A percentile compares a stretch with the other conserved stretches of the same genome.
Evolutionary conservation across 345 rosid genomes (phyloP).

Genomic region (Citropsis articulata): DNA sequence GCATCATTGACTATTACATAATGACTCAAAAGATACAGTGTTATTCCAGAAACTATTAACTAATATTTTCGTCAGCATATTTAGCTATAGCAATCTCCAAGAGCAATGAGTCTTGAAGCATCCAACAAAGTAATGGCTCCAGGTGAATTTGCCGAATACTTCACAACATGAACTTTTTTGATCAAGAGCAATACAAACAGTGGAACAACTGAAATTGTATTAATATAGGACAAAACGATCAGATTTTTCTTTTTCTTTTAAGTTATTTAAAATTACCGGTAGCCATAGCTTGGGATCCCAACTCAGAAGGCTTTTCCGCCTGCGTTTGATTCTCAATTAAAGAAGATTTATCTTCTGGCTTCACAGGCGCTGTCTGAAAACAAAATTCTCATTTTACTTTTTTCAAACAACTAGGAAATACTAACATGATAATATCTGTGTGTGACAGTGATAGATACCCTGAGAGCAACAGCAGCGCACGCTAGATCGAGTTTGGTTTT

Average conservation of each 20-base stretch:
- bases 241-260: neutral
- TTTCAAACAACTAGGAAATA: neutral
- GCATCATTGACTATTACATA: neutral
- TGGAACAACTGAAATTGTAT: too few species aligned
- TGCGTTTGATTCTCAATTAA: conserved; percentile 35
- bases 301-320: conserved; percentile 21
- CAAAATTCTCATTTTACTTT: neutral
- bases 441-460: conserved; percentile 31
- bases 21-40: neutral
- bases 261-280: conserved; percentile 29
- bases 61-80: neutral
- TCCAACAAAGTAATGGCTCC: neutral
- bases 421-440: neutral
- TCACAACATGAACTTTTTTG: too few species aligned
- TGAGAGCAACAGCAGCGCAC: conserved; percentile 68
- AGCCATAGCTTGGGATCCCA: conserved; percentile 38
- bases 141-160: neutral
- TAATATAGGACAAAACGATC: too few species aligned
- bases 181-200: too few species aligned
- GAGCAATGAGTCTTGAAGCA: neutral
- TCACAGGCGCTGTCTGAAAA: conserved; percentile 41
- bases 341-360: conserved; percentile 54
- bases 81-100: neutral
- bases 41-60: neutral
- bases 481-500: conserved; percentile 65